Base-by-base conservation (phyloP, 1,139 yeast genomes). In the Debaryomycetaceae sp. region DNA sequence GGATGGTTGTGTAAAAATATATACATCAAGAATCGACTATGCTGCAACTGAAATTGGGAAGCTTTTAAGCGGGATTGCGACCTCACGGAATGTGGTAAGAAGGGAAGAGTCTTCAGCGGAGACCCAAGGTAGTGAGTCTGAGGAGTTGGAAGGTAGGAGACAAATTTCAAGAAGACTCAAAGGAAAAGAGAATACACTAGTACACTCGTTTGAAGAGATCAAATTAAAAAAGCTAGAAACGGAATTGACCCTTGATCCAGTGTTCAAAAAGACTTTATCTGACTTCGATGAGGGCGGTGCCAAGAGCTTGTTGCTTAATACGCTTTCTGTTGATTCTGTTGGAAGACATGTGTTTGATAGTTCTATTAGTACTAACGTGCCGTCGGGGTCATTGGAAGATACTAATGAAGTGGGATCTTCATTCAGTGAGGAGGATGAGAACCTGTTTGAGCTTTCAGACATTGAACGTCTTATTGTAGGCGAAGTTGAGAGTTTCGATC, bases 221-320 rank as follows among this genome's bases (percentile, higher is more conserved):
- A 72, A 70, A 52, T 72, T 86, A 48, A 86, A 84, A 59, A 82
- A 84, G 51, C 66, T 87, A 38, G 96, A 89, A 42, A 83, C 85
- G 51, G 96, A 87, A 54, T 66, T 87, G 27, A 77, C 84, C 6
- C 85, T 89, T 42, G 97, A 91, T 63, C 97, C 97, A 0, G 70
- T 91, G 42, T 89, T 91, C 65, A 85, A 88, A 50, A 89, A 88
- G 57, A 91, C 95, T 42, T 73, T 91, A 41, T 88, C 96, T 0
- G 97, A 90, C 49, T 91, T 90, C 57, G 97, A 91, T 62, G 97
- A 91, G 66, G 97, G 97, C 34, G 97, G 98, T 5, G 91, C 97
- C 6, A 88, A 85, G 56, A 87, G 96, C 43, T 68, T 91, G 46
- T 67, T 91, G 42, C 66, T 89, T 55, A 90, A 89, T 54, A 81